phyloP scores from a whole-genome alignment of 2,329 filamentous ascomycete genomes.

The Sarocladium kiliense region DNA sequence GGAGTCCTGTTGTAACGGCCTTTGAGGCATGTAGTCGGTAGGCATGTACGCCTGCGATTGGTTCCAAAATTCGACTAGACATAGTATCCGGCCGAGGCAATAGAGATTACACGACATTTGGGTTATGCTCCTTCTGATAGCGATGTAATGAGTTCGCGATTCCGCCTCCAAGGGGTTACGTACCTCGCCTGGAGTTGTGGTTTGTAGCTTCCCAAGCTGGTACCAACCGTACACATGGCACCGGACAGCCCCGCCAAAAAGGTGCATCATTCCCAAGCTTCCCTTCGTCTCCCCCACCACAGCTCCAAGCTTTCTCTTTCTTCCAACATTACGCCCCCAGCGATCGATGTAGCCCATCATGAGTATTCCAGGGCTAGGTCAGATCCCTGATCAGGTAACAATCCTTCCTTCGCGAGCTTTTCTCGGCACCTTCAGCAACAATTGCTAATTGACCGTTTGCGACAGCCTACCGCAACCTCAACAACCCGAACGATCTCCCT shows the following conservation, averaged over 20 bases:
- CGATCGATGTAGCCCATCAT: conserved; percentile 40
- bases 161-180: too few relatives aligned
- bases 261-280: not conserved
- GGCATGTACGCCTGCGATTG: too few relatives aligned
- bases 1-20: too few relatives aligned
- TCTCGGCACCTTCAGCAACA: not conserved
- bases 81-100: too few relatives aligned
- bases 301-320: not conserved
- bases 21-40: too few relatives aligned
- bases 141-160: too few relatives aligned
- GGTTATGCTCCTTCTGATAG: too few relatives aligned
- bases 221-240: too few relatives aligned
- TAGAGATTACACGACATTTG: too few relatives aligned
- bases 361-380: conserved; percentile 71
- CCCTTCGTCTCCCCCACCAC: not conserved
- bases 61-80: too few relatives aligned
- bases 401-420: not conserved
- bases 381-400: conserved; percentile 56
- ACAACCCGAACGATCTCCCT: conserved; percentile 45
- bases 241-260: not conserved
- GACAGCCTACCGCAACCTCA: conserved; percentile 31
- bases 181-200: too few relatives aligned
- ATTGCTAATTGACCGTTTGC: not conserved
- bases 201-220: too few relatives aligned
- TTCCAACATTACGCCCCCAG: not conserved